Base-by-base conservation (phyloP, 345 rosid genomes). In the Bruguiera parviflora region DNA sequence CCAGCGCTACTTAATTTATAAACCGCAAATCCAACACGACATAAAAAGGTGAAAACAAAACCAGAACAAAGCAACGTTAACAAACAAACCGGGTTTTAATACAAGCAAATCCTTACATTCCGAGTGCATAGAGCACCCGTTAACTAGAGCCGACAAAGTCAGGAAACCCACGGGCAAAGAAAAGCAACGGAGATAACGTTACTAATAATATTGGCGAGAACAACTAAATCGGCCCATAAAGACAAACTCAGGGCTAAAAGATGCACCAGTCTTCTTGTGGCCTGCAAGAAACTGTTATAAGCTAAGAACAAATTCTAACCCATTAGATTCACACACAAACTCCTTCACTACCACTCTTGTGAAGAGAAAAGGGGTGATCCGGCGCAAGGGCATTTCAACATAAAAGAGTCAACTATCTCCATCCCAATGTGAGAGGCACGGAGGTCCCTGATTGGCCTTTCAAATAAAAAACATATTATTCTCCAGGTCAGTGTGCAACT, bases 251-350 rank as follows among this genome's bases (percentile, higher is more conserved):
- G 13, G 55, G 9, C 39, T 24, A 33, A 61, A 69, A 16, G 56
- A 33, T 57, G 51, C 43, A 21, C 18, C 31, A 15, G 20, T 68
- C 37, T n/a, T 59, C 64, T 4, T 18, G 47, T 21, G 25, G 49
- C 25, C 11, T 15, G 53, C 24, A 32, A 25, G 13, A 18, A 64
- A 43, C 63, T 13, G 33, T 24, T 21, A 37, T 9, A 53, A 6
- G 11, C 16, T 21, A 27, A 70, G 33, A 67, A 7, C 49, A 43
- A 27, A 39, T 47, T 64, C 46, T 64, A 77, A 75, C 67, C 71
- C 79, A 73, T 81, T 84, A 86, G 90, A 86, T 86, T 88, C 89
- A 84, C 89, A 84, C 89, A 84, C 89, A 88, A 86, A 88, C 84
- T 78, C 86, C 82, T 80, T 76, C 66, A 22, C 75, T 32, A 61